Evolutionary conservation across 2,329 filamentous ascomycete species (phyloP).

Genomic region (Penicillium sp.): DNA sequence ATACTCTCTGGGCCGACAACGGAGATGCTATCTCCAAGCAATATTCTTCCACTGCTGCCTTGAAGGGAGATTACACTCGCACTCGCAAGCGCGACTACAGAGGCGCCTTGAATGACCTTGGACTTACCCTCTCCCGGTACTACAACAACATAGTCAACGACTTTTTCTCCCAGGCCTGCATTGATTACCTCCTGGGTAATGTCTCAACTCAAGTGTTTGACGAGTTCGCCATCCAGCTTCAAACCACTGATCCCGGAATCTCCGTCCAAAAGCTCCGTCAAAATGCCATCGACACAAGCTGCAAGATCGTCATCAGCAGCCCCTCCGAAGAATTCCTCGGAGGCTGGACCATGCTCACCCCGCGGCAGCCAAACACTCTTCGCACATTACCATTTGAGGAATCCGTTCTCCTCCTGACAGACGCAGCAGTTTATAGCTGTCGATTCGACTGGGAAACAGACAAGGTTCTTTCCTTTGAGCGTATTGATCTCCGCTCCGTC

Average conservation of each 20-base stretch:
- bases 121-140: conserved; percentile 75
- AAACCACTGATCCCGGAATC: conserved; percentile 86
- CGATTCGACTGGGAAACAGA: conserved; percentile 94
- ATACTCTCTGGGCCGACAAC: conserved; percentile 95
- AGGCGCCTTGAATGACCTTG: conserved; percentile 87
- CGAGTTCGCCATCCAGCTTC: conserved; percentile 92
- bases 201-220: conserved; percentile 83
- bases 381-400: conserved; percentile 79
- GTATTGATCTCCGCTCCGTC: conserved; percentile 75
- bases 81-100: conserved; percentile 88
- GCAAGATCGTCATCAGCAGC: conserved; percentile 82
- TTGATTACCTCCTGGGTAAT: conserved; percentile 91
- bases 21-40: conserved; percentile 94
- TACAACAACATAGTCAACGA: conserved; percentile 93
- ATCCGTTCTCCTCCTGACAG: conserved; percentile 81
- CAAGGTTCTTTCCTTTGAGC: conserved; percentile 90
- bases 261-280: conserved; percentile 83
- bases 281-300: conserved; percentile 84
- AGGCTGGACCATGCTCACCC: conserved; percentile 86
- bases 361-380: conserved; percentile 69
- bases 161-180: conserved; percentile 92
- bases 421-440: conserved; percentile 82
- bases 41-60: conserved; percentile 90
- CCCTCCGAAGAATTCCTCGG: conserved; percentile 81
- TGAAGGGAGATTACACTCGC: conserved; percentile 95